Evolutionary conservation across 1,284 basidiomycete species (phyloP).

Genomic region (Ceratobasidium sp.): DNA sequence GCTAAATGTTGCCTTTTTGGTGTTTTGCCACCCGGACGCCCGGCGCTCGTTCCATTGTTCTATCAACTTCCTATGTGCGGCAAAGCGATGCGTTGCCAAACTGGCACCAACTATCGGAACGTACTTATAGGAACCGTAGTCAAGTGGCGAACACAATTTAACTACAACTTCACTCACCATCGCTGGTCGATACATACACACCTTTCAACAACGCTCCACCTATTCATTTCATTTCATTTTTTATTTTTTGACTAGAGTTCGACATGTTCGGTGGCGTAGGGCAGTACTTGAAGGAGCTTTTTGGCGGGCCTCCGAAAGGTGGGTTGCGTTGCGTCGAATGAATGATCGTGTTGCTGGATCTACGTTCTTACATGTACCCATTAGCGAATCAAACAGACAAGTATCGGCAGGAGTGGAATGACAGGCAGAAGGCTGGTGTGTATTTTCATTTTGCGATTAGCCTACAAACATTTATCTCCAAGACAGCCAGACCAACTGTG

Average conservation of each 20-base stretch:
- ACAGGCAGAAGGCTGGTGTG: neutral
- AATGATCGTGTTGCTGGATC: neutral
- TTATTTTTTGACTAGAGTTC: neutral
- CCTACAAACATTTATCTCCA: neutral
- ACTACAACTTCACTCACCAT: neutral
- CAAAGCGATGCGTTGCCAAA: neutral
- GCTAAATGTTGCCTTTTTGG: neutral
- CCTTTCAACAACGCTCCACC: neutral
- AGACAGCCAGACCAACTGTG: neutral
- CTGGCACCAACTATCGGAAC: neutral
- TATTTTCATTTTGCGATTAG: neutral
- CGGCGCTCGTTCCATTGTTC: conserved; percentile 19
- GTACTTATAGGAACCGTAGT: neutral
- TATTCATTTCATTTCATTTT: neutral
- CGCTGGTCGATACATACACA: conserved; percentile 2
- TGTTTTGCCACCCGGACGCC: conserved; percentile 13
- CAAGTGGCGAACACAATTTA: neutral
- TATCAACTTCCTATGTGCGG: conserved; percentile 12
- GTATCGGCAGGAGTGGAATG: neutral
- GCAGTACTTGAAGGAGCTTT: neutral
- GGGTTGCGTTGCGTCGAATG: neutral
- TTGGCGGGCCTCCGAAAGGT: conserved; percentile 11
- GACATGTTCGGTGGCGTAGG: neutral
- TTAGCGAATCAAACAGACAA: conserved; percentile 26
- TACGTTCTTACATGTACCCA: neutral